These are phyloP conservation scores for Botrytis medusae DNA, from an alignment of 2,329 filamentous ascomycete species.

Conservation along the genomic window DNA sequence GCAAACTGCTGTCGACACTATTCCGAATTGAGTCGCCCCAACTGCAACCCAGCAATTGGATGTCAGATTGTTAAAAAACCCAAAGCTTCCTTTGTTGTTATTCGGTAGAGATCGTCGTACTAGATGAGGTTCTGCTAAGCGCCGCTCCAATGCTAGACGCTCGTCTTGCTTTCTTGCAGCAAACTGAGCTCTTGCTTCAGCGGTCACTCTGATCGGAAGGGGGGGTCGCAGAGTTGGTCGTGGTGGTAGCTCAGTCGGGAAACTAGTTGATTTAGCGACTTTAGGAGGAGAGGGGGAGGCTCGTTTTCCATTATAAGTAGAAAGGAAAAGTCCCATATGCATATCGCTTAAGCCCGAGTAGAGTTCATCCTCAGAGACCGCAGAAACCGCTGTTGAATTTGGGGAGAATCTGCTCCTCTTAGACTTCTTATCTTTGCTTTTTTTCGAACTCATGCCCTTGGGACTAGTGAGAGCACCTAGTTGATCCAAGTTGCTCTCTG, in stretches of 20 bases:
- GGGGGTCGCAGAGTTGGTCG: neutral
- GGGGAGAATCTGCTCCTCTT: neutral
- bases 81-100: neutral
- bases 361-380: neutral
- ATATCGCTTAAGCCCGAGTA: conserved; percentile 13
- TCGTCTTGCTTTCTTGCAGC: neutral
- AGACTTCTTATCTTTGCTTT: neutral
- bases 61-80: neutral
- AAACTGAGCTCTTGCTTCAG: conserved; percentile 6
- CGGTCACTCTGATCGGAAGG: neutral
- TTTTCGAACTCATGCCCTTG: neutral
- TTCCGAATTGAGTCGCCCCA: neutral
- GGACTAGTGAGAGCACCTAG: neutral
- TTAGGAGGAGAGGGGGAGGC: neutral
- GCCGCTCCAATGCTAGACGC: neutral
- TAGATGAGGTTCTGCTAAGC: neutral
- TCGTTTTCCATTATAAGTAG: neutral
- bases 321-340: neutral
- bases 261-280: neutral
- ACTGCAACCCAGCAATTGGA: neutral
- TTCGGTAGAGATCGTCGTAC: neutral
- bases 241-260: neutral
- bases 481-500: neutral
- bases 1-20: neutral
- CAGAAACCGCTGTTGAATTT: neutral